Base-by-base conservation (phyloP, 345 rosid species). In the Gynandropsis gynandra region DNA sequence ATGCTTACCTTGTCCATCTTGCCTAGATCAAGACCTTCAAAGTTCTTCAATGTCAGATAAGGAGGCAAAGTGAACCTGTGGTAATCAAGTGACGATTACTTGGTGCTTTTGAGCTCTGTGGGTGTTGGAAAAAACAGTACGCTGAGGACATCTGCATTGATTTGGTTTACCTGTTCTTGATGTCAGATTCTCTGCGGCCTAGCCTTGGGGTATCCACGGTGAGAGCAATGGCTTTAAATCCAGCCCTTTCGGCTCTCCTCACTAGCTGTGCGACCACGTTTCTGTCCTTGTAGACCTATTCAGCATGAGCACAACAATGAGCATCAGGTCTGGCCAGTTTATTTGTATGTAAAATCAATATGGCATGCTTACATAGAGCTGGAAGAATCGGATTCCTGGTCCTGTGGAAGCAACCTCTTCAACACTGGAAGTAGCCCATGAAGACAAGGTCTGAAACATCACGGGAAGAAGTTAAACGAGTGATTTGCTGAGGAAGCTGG, bases 341-440 rank as follows among this genome's bases (percentile, higher is more conserved):
- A 5, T 43, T 39, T 35, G 18, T 34, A 27, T 37, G 4, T 8
- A 35, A 31, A 40, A 59, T 39, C 20, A 1, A 33, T 45, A 9
- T 8, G 45, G 11, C 15, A 45, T n/a, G 71, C 86, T 77, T 68
- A 83, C 95, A 69, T 83, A 83, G 54, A 87, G 89, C 76, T 87
- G 95, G 78, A 87, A 83, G 52, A 87, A 87, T 16, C 95, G 74
- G 37, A 87, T 71, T 59, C 92, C 95, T 35, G 92, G 86, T 24
- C 95, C 92, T 2, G 89, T 87, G 14, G 95, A 87, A 72, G 95
- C 92, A 67, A 87, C 95, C 77, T 87, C 95, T 70, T 87, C 95
- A 37, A 83, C 84, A 21, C 92, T 87, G 10, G 92, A 87, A 68
- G 93, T 83, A 54, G 95, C 84, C 95, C 92, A 87, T 33, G 95